These are phyloP conservation scores for Xylaria venustula DNA, from an alignment of 495 filamentous ascomycete genomes.

Conservation along the genomic window DNA sequence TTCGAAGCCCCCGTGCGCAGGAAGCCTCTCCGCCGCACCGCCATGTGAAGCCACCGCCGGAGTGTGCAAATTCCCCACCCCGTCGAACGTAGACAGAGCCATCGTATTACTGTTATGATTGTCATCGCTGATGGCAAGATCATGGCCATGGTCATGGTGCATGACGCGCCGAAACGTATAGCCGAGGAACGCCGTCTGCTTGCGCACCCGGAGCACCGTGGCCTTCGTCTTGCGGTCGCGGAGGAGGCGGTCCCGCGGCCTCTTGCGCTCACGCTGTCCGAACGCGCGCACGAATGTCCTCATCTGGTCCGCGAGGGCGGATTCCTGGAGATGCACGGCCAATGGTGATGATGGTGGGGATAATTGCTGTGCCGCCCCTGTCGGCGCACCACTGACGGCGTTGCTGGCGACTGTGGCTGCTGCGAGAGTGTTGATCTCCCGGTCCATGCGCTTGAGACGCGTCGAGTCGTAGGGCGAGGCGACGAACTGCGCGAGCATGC, in stretches of 20 bases:
- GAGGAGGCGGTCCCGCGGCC: slow-evolving; percentile 76
- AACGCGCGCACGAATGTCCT: slow-evolving; percentile 38
- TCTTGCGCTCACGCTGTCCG: slow-evolving; percentile 59
- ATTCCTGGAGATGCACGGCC: slow-evolving; percentile 27
- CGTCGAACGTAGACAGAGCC: background rate
- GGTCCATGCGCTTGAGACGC: slow-evolving; percentile 43
- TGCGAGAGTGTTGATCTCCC: slow-evolving; percentile 38
- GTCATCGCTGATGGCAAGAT: no score
- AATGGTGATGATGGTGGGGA: background rate
- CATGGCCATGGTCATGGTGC: background rate
- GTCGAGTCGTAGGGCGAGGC: slow-evolving; percentile 42
- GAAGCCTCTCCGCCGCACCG: background rate
- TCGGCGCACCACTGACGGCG: no score
- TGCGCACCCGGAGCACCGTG: slow-evolving; percentile 72
- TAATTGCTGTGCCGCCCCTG: no score
- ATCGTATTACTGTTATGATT: background rate
- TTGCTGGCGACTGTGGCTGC: background rate
- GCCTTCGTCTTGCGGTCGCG: slow-evolving; percentile 63
- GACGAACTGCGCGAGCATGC: slow-evolving; percentile 39
- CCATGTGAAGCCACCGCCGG: background rate
- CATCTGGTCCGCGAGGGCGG: slow-evolving; percentile 19
- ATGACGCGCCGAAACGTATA: slow-evolving; percentile 70
- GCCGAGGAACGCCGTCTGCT: slow-evolving; percentile 80
- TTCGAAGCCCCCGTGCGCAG: background rate
- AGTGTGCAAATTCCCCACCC: background rate